phyloP scores from a whole-genome alignment of 2,329 filamentous ascomycete species.

The Huntiella abstrusa region DNA sequence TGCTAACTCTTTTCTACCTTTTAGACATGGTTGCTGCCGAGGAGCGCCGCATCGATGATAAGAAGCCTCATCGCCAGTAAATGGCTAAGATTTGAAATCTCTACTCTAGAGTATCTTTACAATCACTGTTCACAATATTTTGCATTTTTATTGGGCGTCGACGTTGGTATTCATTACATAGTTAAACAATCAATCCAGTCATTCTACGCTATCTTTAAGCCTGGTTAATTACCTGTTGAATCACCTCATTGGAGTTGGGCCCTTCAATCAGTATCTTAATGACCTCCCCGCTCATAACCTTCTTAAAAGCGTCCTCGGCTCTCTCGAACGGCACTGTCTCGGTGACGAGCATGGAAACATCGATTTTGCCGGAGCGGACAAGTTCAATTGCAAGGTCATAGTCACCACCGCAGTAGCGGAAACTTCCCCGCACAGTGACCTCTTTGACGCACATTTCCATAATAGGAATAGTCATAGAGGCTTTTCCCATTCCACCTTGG shows the following conservation, averaged over 20 bases:
- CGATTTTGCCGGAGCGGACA: constrained; percentile 51
- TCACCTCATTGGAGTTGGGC: constrained; percentile 33
- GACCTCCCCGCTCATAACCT: constrained; percentile 67
- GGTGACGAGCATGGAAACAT: constrained; percentile 68
- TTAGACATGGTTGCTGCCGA: constrained; percentile 68
- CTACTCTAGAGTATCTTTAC: background rate
- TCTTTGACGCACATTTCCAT: constrained; percentile 81
- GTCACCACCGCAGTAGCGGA: constrained; percentile 76
- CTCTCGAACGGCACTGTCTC: constrained; percentile 59
- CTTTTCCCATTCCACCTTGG: constrained; percentile 77
- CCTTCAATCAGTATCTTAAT: constrained; percentile 52
- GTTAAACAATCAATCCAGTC: background rate
- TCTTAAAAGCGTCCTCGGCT: constrained; percentile 71
- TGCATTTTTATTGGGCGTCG: background rate
- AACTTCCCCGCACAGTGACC: constrained; percentile 68
- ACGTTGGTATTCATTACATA: background rate
- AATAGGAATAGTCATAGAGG: constrained; percentile 80
- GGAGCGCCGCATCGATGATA: constrained; percentile 38
- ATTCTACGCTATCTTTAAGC: background rate
- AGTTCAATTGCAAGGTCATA: constrained; percentile 70
- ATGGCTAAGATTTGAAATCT: background rate
- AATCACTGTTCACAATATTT: background rate
- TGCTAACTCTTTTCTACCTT: background rate
- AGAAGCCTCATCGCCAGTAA: constrained; percentile 15
- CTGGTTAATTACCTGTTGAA: background rate